Percentiles rank a stretch among this genome's conserved stretches.
phyloP scores from a whole-genome alignment of 2,329 filamentous ascomycete species.

The Xylaria sp. region DNA sequence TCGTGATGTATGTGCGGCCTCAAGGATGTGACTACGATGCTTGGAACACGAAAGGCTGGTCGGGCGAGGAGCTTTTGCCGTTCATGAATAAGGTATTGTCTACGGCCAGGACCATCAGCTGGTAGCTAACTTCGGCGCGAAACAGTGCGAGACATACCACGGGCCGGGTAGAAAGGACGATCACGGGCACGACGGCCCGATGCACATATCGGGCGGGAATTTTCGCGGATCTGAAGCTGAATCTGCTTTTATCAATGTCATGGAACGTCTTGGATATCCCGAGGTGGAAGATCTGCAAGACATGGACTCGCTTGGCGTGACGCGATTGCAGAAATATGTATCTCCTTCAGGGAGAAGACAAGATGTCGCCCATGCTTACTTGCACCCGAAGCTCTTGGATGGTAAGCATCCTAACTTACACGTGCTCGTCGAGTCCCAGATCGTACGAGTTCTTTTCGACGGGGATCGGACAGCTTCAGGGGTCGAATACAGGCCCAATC shows the following conservation, averaged over 20 bases:
- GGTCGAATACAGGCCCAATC: constrained; percentile 20
- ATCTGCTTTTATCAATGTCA: constrained; percentile 53
- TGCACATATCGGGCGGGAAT: constrained; percentile 56
- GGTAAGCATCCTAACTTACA: constrained; percentile 52
- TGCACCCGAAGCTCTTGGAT: constrained; percentile 53
- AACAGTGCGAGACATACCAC: constrained; percentile 58
- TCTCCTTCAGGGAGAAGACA: constrained; percentile 49
- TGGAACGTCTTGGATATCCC: constrained; percentile 50
- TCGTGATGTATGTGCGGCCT: constrained; percentile 44
- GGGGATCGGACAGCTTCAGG: constrained; percentile 15
- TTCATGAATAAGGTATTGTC: constrained; percentile 44
- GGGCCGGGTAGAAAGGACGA: constrained; percentile 45
- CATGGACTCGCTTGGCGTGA: constrained; percentile 42
- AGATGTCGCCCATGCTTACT: constrained; percentile 53
- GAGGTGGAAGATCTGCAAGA: constrained; percentile 58
- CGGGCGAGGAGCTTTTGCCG: constrained; percentile 29
- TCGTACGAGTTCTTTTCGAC: constrained; percentile 34
- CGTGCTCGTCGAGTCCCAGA: constrained; percentile 54
- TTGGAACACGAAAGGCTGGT: constrained; percentile 35
- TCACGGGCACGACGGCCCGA: constrained; percentile 59
- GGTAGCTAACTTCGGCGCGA: too few relatives aligned
- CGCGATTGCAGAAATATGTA: constrained; percentile 24
- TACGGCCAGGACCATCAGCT: too few relatives aligned
- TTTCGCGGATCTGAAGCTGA: constrained; percentile 45
- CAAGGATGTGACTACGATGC: constrained; percentile 37